These are phyloP conservation scores for Triticum turgidum DNA, from an alignment of 176 grass and related monocot species.

Conservation along the genomic window DNA sequence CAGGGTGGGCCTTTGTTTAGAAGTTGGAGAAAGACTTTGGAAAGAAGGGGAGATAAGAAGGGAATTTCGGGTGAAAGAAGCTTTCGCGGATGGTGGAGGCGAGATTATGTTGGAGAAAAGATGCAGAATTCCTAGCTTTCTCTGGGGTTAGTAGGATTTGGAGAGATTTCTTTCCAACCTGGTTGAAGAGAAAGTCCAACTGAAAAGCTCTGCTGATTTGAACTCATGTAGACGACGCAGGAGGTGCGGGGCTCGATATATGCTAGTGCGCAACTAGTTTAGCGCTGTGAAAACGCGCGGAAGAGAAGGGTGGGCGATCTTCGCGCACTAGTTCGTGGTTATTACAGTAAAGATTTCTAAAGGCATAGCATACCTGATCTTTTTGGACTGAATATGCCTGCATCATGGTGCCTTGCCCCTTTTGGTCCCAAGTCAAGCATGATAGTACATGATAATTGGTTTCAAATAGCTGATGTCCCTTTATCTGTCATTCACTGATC, in stretches of 20 bases:
- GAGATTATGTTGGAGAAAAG: conserved; percentile 54
- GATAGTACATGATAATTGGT: conserved; percentile 21
- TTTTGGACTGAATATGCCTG: conserved; percentile 26
- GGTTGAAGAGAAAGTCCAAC: conserved; percentile 48
- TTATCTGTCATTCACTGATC: conserved; percentile 12
- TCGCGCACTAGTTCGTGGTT: conserved; percentile 33
- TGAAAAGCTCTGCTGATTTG: conserved; percentile 40
- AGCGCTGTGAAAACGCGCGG: conserved; percentile 30
- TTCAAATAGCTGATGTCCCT: not conserved
- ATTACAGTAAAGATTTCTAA: conserved; percentile 36
- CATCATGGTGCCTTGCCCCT: conserved; percentile 15
- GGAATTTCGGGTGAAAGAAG: conserved; percentile 48
- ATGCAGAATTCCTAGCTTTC: conserved; percentile 45
- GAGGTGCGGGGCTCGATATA: conserved; percentile 22
- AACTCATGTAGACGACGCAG: conserved; percentile 43
- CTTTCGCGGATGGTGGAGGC: conserved; percentile 67
- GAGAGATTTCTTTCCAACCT: conserved; percentile 57
- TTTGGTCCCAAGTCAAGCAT: conserved; percentile 38
- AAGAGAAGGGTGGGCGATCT: conserved; percentile 37
- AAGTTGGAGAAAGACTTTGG: conserved; percentile 61
- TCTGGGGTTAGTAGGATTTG: conserved; percentile 62
- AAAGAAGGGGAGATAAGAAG: conserved; percentile 38
- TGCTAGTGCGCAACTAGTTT: conserved; percentile 19
- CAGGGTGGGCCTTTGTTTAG: conserved; percentile 68
- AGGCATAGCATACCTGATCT: conserved; percentile 16